Evolutionary conservation across 2,329 filamentous ascomycete genomes (phyloP).

Genomic region (Pseudocercospora musae): DNA sequence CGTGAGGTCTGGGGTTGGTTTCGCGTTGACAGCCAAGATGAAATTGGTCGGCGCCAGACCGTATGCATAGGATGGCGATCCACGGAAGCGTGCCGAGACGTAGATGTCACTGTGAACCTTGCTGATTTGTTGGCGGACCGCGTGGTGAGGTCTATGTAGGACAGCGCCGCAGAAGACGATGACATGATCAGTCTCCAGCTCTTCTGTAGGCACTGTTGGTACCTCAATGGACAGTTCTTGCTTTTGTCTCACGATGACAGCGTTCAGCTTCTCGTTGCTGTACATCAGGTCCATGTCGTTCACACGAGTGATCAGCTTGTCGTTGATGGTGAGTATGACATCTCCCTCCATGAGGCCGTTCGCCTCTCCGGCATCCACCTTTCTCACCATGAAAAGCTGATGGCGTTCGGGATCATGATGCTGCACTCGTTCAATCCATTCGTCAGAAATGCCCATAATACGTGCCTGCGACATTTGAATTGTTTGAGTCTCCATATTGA

Average conservation of each 20-base stretch:
- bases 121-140: conserved; percentile 93
- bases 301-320: conserved; percentile 86
- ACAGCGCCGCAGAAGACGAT: conserved; percentile 95
- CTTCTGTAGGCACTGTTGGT: conserved; percentile 80
- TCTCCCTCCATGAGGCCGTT: conserved; percentile 81
- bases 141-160: conserved; percentile 89
- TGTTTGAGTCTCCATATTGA: conserved; percentile 90
- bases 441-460: conserved; percentile 93
- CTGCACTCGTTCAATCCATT: conserved; percentile 91
- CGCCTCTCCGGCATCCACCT: conserved; percentile 60
- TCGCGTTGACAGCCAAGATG: conserved; percentile 91
- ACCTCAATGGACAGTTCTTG: conserved; percentile 73
- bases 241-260: conserved; percentile 80
- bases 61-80: conserved; percentile 83
- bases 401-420: conserved; percentile 86
- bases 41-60: conserved; percentile 95
- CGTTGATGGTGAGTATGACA: conserved; percentile 86
- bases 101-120: conserved; percentile 96
- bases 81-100: conserved; percentile 79
- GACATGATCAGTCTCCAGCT: conserved; percentile 87
- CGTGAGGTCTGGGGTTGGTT: conserved; percentile 76
- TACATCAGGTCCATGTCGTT: conserved; percentile 97
- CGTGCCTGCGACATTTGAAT: conserved; percentile 96
- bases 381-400: conserved; percentile 97
- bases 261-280: conserved; percentile 75